Base-by-base conservation (phyloP, 1,139 yeast genomes). In the Meyerozyma elateridarum region DNA sequence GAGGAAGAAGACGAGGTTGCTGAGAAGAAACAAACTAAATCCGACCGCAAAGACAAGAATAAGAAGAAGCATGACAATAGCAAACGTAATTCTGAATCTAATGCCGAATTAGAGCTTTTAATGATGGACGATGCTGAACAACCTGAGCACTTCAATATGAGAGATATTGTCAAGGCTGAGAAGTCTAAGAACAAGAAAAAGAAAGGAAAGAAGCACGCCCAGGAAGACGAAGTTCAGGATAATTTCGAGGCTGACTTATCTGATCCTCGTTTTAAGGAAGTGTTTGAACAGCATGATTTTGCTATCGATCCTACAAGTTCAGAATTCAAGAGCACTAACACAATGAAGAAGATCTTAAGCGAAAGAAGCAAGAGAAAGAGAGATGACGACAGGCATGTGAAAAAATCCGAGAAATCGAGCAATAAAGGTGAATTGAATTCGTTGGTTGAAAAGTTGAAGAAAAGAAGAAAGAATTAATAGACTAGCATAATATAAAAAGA, bases 251-350 rank as follows among this genome's bases (percentile, higher is more conserved):
- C 82, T 9, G 82, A 80, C 44, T 68, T 80, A 53, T 63, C 67
- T 34, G 99, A 93, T 66, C 81, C 84, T 17, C 83, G 99, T 62
- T 93, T 93, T 67, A 70, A 73, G 28, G 96, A 87, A 47, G 71
- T 91, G 43, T 89, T 85, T 51, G 94, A 88, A 46, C 79, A 78
- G 43, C 95, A 85, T 44, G 94, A 84, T 37, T 93, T 79, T 59
- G 96, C 96, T 7, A 87, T 91, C 48, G 95, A 85, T 56, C 91
- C 96, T 14, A 81, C 95, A 12, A 79, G 73, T 47, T 83, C 95
- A 13, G 95, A 85, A 52, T 91, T 76, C 66, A 88, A 85, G 63
- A 78, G 82, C 61, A 88, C 97, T 1, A 65, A 77, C 24, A 87
- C 93, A 15, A 88, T 89, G 95, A 80, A 81, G 52, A 72, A 81